Base-by-base conservation (phyloP, 495 filamentous ascomycete genomes). In the Delitschia confertaspora region DNA sequence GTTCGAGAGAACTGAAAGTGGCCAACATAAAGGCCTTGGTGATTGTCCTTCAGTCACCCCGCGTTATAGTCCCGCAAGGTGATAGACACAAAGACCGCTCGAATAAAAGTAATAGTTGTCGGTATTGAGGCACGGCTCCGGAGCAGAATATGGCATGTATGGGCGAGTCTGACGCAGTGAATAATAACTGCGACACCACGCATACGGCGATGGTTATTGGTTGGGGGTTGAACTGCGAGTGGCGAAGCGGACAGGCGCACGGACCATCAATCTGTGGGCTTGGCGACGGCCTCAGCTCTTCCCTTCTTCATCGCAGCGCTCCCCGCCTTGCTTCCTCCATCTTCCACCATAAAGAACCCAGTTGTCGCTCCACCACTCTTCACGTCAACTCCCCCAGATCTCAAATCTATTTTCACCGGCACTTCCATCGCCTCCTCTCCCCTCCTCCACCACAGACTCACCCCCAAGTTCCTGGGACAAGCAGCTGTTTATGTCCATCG, bases 401-500 rank as follows among this genome's bases (percentile, higher is more conserved):
- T 24, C 23, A 35, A 14, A 42, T 4, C 16, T 33, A 34, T 36
- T 20, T 40, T 36, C 39, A 49, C 40, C 50, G 31, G 31, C 31
- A 41, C 37, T 3, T 47, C 38, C 23, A 47, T 38, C 43, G 38
- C 49, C 27, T 31, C 36, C 37, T 33, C 37, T 26, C 29, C 42
- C 36, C 42, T 42, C 29, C 19, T 17, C 33, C 19, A n/a, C 38
- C 33, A 35, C 39, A 55, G 46, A 50, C 40, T 46, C 42, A 43
- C 46, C 41, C n/a, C 47, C 42, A 51, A 41, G 43, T 47, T 33
- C 19, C 26, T 31, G 32, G 41, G 49, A 23, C 42, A 50, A 40
- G 35, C 44, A 51, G 36, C 32, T 43, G 43, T 94, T 93, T 93
- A 95, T 94, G 88, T 93, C 88, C 81, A 95, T 95, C 86, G 84